phyloP scores from a whole-genome alignment of 2,329 filamentous ascomycete genomes.

The Botrytis porri region DNA sequence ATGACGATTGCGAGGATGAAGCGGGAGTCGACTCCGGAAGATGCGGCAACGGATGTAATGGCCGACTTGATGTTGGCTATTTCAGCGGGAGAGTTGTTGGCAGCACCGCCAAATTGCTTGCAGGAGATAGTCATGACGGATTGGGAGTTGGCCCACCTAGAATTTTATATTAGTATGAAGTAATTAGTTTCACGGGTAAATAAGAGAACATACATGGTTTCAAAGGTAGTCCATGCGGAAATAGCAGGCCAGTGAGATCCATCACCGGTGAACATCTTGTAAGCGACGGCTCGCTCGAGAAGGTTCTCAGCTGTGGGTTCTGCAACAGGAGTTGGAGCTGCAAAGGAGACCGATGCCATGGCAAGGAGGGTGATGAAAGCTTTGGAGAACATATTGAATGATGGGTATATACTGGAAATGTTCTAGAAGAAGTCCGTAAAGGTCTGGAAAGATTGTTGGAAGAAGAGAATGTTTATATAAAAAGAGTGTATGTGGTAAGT shows the following conservation, averaged over 20 bases:
- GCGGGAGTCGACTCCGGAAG: conserved; percentile 20
- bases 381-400: conserved; percentile 6
- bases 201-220: conserved; percentile 5
- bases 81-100: conserved; percentile 12
- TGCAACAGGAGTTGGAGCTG: not conserved
- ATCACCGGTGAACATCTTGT: conserved; percentile 11
- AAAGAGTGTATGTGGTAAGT: not conserved
- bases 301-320: not conserved
- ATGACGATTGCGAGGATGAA: conserved; percentile 40
- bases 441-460: conserved; percentile 1
- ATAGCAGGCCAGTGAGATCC: conserved; percentile 3
- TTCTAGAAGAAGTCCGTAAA: conserved; percentile 6
- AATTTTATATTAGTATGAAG: not conserved
- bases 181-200: too few relatives aligned
- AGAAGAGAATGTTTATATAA: not conserved
- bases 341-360: not conserved
- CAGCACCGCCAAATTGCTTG: not conserved
- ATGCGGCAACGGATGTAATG: not conserved
- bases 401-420: not conserved
- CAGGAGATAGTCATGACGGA: conserved; percentile 8
- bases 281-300: not conserved
- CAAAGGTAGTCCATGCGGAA: conserved; percentile 4
- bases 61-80: not conserved
- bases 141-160: conserved; percentile 16
- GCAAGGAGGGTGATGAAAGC: not conserved